Evolutionary conservation across 1,284 basidiomycete genomes (phyloP), one percentile per base, ranked within the genome.

Genomic region (Flammula alnicola): DNA sequence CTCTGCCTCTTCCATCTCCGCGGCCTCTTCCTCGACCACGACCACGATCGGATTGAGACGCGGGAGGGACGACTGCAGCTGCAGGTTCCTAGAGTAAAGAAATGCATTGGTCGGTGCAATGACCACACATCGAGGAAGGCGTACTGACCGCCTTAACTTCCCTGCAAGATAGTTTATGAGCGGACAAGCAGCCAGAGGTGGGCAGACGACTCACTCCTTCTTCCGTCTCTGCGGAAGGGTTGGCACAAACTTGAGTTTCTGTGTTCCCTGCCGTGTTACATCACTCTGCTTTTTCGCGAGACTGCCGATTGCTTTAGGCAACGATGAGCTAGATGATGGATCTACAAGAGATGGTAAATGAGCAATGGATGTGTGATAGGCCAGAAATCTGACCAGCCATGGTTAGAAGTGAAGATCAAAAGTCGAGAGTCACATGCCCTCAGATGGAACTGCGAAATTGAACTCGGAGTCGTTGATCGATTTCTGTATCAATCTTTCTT

Each of bases 161-260:
- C 46, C 77, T 76, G 38, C 22, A 14, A 19, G 20, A 3, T 14
- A 19, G 25, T 20, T 48, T 27, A 14, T 35, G n/a, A 22, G 20
- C 10, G 14, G 32, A 7, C 40, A 35, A 54, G 45, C 39, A 43
- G 26, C 45, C 25, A 48, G 37, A 37, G 43, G 45, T 22, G 37
- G 31, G 47, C 19, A 30, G 39, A 29, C 20, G 26, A 77, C 88
- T 75, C 66, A 88, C 88, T 88, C 85, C 70, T 88, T 88, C 73
- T 85, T 88, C 58, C 88, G 79, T 55, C 86, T 72, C 17, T 77
- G 66, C 10, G 88, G 86, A 44, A 90, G 73, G 6, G 84, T 86
- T 2, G 88, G 88, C n/a, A 84, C 80, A 60, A 91, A 91, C 65
- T 88, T 90, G 68, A 91, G 78, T 64, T 84, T 91, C 58, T 83